Evolutionary conservation across 2,329 filamentous ascomycete genomes (phyloP), one percentile per base, ranked within the genome.

Genomic region (Exophiala viscosa): DNA sequence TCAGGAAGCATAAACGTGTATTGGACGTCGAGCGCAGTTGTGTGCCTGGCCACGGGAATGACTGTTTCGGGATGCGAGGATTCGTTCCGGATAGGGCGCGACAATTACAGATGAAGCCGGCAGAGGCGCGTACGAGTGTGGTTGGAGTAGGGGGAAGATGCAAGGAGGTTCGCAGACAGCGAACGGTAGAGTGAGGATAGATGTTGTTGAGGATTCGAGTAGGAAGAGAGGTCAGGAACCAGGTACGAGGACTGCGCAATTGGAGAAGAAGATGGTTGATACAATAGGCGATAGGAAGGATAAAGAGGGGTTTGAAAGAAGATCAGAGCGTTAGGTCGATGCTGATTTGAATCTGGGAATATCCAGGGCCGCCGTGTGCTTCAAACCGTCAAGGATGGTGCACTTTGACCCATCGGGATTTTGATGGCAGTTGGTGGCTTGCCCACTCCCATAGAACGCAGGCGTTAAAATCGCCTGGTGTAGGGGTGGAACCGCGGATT

Each of bases 171-270:
- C 39, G 49, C 23, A 46, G 28, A 39, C 47, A 41, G 39, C 45
- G 40, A 55, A 51, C 52, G 18, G 50, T 44, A 45, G 44, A 45
- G 52, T 49, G 43, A 52, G 48, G 28, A 38, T 20, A 23, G 46
- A 15, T 45, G 42, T 49, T 54, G 33, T 45, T 18, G 38, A 41
- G 28, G 40, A 46, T 45, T 45, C 44, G 35, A 38, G 31, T 18
- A 41, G 36, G 18, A 42, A 15, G 17, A 48, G 35, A 18, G 45
- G 36, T 46, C 52, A 55, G 55, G 55, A 58, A 58, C 55, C 51
- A 55, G 52, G 52, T 49, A 58, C 55, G 20, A 23, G 23, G 23
- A 32, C 38, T 44, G 55, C 40, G 34, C 55, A 48, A 58, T 55
- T 58, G 51, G 47, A 43, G 44, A 33, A 35, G 43, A 41, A 33